Evolutionary conservation across 2,329 filamentous ascomycete genomes (phyloP).

Genomic region (Colletotrichum destructivum): DNA sequence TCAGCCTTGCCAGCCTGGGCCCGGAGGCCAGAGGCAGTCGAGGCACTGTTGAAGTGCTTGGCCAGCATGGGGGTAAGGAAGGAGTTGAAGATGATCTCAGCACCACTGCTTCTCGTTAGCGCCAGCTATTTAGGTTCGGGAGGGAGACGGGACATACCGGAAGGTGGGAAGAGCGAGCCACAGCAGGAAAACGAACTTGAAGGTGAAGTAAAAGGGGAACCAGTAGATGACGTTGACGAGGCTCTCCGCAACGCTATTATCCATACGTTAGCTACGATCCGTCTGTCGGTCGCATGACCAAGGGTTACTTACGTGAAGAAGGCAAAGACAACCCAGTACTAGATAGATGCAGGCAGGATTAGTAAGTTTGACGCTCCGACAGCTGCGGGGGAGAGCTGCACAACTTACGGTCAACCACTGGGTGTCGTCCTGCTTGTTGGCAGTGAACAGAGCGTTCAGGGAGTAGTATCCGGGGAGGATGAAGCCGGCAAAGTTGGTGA

Average conservation of each 20-base stretch:
- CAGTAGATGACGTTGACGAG: conserved; percentile 89
- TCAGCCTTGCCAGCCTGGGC: conserved; percentile 86
- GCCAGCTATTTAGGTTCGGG: conserved; percentile 11
- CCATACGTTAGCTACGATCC: conserved; percentile 26
- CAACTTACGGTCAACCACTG: conserved; percentile 81
- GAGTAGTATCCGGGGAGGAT: conserved; percentile 89
- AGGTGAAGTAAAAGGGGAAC: conserved; percentile 99
- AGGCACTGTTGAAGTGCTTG: conserved; percentile 85
- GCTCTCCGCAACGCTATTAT: conserved; percentile 79
- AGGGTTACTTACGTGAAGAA: conserved; percentile 76
- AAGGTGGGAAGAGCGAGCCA: conserved; percentile 98
- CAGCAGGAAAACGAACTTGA: conserved; percentile 98
- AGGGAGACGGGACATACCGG: conserved; percentile 74
- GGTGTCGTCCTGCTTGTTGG: conserved; percentile 82
- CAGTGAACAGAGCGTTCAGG: conserved; percentile 81
- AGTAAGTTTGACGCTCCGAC: conserved; percentile 29
- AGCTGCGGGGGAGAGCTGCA: conserved; percentile 21
- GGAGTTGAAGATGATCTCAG: conserved; percentile 96
- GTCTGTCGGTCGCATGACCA: conserved; percentile 29
- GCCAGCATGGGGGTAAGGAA: conserved; percentile 93
- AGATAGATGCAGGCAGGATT: conserved; percentile 6
- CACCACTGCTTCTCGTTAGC: conserved; percentile 75
- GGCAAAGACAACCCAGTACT: conserved; percentile 92
- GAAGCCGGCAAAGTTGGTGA: conserved; percentile 90
- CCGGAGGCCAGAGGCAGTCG: conserved; percentile 88